phyloP scores from a whole-genome alignment of 768 basidiomycete genomes.

The Agrocybe pediades region DNA sequence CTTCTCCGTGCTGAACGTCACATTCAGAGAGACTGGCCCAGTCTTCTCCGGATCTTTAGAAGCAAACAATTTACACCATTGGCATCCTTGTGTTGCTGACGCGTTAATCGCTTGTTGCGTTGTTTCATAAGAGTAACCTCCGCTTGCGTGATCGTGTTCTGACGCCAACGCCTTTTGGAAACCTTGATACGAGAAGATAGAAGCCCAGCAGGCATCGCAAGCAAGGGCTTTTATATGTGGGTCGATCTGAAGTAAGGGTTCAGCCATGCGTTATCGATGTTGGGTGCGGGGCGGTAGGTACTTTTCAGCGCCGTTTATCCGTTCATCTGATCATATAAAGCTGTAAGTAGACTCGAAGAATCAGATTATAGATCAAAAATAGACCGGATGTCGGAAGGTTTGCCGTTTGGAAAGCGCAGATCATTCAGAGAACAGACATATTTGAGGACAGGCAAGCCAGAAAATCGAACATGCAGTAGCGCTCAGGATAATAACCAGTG shows the following conservation, averaged over 20 bases:
- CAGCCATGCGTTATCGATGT: too few species aligned
- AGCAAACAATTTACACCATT: slow-evolving; percentile 9
- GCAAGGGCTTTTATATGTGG: slow-evolving; percentile 3
- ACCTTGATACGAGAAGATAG: background rate
- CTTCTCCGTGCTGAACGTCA: slow-evolving; percentile 1
- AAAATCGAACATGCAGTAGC: too few species aligned
- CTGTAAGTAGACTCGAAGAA: too few species aligned
- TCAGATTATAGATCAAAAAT: too few species aligned
- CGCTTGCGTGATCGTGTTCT: background rate
- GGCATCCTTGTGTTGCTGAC: slow-evolving; percentile 1
- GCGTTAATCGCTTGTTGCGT: slow-evolving; percentile 1
- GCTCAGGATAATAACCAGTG: background rate
- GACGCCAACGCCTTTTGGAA: slow-evolving; percentile 7
- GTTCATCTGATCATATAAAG: too few species aligned
- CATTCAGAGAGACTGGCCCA: background rate
- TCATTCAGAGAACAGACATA: too few species aligned
- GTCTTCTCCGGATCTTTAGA: background rate
- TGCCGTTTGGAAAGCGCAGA: too few species aligned
- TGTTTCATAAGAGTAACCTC: slow-evolving; percentile 6
- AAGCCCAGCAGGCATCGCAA: slow-evolving; percentile 3
- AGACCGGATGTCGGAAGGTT: too few species aligned
- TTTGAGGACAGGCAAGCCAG: too few species aligned
- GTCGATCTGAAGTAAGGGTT: too few species aligned
- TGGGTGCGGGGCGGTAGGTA: too few species aligned
- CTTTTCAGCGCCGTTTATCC: too few species aligned